Percentiles rank a stretch among this genome's conserved stretches.
Conservation (phyloP, 2,329 filamentous ascomycete species). For the Davidsoniella australis region DNA sequence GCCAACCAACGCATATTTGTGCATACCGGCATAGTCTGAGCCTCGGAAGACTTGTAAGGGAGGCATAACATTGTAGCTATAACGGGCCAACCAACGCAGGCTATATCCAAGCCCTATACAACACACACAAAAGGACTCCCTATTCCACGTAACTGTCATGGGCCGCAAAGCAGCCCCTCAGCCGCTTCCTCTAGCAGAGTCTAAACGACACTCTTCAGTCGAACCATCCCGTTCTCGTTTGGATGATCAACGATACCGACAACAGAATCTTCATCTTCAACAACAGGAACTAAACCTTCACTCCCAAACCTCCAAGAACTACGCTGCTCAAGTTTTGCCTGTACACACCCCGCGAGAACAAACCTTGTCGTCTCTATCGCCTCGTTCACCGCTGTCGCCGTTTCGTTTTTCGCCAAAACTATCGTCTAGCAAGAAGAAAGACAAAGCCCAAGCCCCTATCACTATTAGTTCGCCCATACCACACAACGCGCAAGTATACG, state of each 20-base stretch:
- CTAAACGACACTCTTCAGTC: slow-evolving; percentile 8
- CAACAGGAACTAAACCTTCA: neutral
- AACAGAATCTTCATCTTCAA: neutral
- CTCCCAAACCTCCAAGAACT: neutral
- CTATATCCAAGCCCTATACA: neutral
- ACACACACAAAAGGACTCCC: neutral
- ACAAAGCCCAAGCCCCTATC: too few species aligned
- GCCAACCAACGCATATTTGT: neutral
- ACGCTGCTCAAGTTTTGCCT: neutral
- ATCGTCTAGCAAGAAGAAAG: neutral
- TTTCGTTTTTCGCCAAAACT: slow-evolving; percentile 26
- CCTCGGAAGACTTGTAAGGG: too few species aligned
- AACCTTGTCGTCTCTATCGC: slow-evolving; percentile 21
- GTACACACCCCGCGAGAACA: slow-evolving; percentile 19
- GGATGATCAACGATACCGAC: neutral
- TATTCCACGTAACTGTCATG: slow-evolving; percentile 22
- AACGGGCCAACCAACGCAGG: too few species aligned
- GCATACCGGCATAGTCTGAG: too few species aligned
- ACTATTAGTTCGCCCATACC: neutral
- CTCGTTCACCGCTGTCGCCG: slow-evolving; percentile 28
- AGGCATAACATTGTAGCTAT: too few species aligned
- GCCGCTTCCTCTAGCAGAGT: slow-evolving; percentile 35
- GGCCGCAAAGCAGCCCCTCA: slow-evolving; percentile 41
- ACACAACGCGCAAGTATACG: neutral
- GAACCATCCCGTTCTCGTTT: slow-evolving; percentile 2